Conservation (phyloP, 83 land plant genomes). For the Picea abies region DNA sequence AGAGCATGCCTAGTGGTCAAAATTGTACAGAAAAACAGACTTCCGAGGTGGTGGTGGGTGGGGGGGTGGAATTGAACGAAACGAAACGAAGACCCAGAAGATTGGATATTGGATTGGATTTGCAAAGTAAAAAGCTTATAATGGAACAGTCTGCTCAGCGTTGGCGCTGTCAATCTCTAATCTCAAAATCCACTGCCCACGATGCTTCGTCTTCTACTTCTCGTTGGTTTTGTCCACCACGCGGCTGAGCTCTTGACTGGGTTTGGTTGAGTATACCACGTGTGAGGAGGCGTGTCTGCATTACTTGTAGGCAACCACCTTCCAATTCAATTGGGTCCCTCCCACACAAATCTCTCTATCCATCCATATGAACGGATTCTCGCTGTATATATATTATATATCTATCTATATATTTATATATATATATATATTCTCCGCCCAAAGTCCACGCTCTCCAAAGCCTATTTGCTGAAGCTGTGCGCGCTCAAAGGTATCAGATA, state of each 20-base stretch:
- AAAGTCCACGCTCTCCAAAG: background rate
- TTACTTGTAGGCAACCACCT: background rate
- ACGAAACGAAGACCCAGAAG: background rate
- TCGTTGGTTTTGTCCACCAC: background rate
- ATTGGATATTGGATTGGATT: too few relatives aligned
- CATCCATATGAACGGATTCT: background rate
- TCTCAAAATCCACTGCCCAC: background rate
- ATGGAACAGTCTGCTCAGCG: too few relatives aligned
- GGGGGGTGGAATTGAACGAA: background rate
- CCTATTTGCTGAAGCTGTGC: background rate
- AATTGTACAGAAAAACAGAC: background rate
- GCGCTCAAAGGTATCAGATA: background rate
- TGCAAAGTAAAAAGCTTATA: too few relatives aligned
- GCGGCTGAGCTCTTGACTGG: constrained; percentile 17
- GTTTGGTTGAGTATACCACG: constrained; percentile 10
- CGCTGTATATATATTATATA: background rate
- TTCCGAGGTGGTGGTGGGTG: too few relatives aligned
- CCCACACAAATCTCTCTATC: background rate
- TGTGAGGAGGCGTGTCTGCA: constrained; percentile 17
- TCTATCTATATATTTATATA: background rate
- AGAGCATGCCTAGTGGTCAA: constrained; percentile 5
- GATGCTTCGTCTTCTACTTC: constrained; percentile 15
- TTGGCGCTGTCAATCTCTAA: background rate
- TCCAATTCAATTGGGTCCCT: background rate
- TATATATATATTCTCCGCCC: background rate